Evolutionary conservation across 2,329 filamentous ascomycete species (phyloP), one percentile per base, ranked within the genome.

Genomic region (Coleophoma eucalyptorum): DNA sequence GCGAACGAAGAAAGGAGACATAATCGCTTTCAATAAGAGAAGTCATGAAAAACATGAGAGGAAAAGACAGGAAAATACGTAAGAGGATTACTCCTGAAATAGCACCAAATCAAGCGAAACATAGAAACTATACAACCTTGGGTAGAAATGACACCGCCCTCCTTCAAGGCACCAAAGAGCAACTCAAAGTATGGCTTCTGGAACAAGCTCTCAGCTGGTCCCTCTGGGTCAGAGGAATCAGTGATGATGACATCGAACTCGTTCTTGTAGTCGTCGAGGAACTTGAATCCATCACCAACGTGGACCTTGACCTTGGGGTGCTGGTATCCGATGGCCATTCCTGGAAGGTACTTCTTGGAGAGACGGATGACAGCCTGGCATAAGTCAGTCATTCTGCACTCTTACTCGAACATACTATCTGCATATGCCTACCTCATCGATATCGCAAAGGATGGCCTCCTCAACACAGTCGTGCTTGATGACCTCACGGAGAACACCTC

Each of bases 191-290:
- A 99, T 56, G 91, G 87, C 81, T 97, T 97, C 83, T 97, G 84
- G 87, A 99, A 99, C 59, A 99, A 83, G 65, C 83, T 87, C 83
- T 97, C 92, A 62, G 94, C 94, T 32, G 94, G 94, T 58, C 94
- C 94, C 71, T 97, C 94, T 50, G 94, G 94, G 72, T 99, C 94
- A 56, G 90, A 96, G 61, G 90, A 96, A 77, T 99, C 94, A 66
- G 94, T 99, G 78, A 99, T 97, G 79, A 99, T 99, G 67, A 99
- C 92, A 69, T 99, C 94, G 69, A 99, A 99, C 69, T 87, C 82
- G 79, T 96, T 92, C 85, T 96, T 93, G 81, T 90, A 92, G 72
- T 96, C 89, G 70, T 89, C 84, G 59, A 99, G 83, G 81, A 97
- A 99, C 81, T 97, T 94, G 85, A 99, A 99, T 68, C 94, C 94